These are phyloP conservation scores for Fonsecaea pedrosoi DNA, from an alignment of 2,329 filamentous ascomycete genomes.

Conservation along the genomic window DNA sequence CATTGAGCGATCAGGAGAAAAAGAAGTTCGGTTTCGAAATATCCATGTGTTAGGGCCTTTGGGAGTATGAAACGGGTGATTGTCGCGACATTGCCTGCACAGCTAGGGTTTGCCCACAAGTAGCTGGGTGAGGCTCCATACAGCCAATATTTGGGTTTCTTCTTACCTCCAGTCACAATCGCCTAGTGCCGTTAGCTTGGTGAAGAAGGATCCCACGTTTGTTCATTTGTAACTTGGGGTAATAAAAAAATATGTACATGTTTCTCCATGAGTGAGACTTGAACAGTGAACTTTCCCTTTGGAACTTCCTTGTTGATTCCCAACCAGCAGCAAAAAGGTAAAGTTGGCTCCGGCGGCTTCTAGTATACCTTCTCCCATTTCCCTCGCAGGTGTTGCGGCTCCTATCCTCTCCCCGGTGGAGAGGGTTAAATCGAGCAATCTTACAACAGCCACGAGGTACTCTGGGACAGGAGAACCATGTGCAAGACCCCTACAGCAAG, in stretches of 20 bases:
- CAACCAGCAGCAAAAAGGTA: background rate
- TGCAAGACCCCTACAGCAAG: background rate
- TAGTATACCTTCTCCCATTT: constrained; percentile 5
- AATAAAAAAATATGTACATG: background rate
- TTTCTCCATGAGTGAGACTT: background rate
- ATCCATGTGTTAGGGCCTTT: background rate
- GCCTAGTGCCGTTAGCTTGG: background rate
- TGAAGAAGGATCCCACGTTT: background rate
- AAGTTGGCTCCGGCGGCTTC: background rate
- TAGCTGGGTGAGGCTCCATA: background rate
- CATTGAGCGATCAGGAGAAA: constrained; percentile 12
- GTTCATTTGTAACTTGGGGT: background rate
- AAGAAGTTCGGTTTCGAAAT: constrained; percentile 2
- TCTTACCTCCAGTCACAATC: background rate
- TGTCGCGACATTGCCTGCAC: background rate
- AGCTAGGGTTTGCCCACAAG: background rate
- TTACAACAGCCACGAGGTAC: constrained; percentile 4
- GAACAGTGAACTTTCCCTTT: background rate
- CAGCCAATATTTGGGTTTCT: background rate
- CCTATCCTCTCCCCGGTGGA: constrained; percentile 1
- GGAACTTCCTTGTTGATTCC: background rate
- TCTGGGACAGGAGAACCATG: background rate
- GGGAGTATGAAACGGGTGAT: background rate
- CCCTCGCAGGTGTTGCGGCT: constrained; percentile 1
- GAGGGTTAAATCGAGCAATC: constrained; percentile 3